Base-by-base conservation (phyloP, 192 early-diverging fungal species). In the Mortierella antarctica region DNA sequence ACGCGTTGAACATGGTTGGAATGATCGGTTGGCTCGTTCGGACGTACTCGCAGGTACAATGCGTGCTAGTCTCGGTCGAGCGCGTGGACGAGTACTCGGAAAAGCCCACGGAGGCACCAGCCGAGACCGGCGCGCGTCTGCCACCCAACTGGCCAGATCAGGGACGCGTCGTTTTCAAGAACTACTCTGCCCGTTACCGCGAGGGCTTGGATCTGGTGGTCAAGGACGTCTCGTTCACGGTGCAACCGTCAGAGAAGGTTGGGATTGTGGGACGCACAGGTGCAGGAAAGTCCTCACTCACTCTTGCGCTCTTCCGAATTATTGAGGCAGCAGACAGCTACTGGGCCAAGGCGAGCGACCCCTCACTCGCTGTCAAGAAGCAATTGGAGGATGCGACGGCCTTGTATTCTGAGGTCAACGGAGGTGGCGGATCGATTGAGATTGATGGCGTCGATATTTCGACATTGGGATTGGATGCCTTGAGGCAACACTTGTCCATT, bases 131-230 rank as follows among this genome's bases (percentile, higher is more conserved):
- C 57, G 73, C 82, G 13, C 82, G 79, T 12, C 91, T 92, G 0
- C 52, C 83, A 1, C 57, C 73, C 13, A 58, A 74, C 11, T 97
- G 96, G 96, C 96, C 96, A 7, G 74, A 85, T 14, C 66, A 88
- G 10, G 96, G 96, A 41, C 58, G 62, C 17, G 87, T 98, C 57
- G 87, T 89, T 73, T 95, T 95, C 82, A 82, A 86, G 14, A 72
- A 91, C 57, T 95, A 94, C 64, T 88, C 90, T 17, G 90, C 93
- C 2, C 89, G 95, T 14, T 98, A 98, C 73, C 88, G 95, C 8
- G 76, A 88, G 6, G 94, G 86, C 0, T 83, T 97, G 54, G 93
- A 94, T 77, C 80, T 95, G 48, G 94, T 94, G 6, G 83, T 97
- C 10, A 89, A 89, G 47, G 88, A 88, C 47, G 69, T 99, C 7